These are phyloP conservation scores for Metarhizium robertsii DNA, from an alignment of 2,329 filamentous ascomycete species.

Conservation along the genomic window DNA sequence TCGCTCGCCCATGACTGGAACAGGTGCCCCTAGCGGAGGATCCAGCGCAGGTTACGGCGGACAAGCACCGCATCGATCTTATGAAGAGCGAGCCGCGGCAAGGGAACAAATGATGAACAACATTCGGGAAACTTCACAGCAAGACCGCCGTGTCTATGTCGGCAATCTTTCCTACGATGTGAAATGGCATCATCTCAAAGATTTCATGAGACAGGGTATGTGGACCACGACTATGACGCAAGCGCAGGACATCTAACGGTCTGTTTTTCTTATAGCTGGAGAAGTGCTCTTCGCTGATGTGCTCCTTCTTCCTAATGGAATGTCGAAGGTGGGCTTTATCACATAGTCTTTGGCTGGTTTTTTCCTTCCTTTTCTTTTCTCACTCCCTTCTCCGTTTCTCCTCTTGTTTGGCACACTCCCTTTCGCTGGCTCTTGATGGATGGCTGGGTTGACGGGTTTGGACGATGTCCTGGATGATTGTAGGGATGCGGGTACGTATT, in stretches of 20 bases:
- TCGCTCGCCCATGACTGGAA: slow-evolving; percentile 78
- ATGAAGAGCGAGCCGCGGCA: slow-evolving; percentile 72
- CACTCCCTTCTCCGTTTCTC: slow-evolving; percentile 48
- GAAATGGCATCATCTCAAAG: slow-evolving; percentile 99
- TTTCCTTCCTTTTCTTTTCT: slow-evolving; percentile 49
- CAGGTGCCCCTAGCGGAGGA: slow-evolving; percentile 61
- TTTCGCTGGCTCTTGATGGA: slow-evolving; percentile 63
- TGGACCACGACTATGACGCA: slow-evolving; percentile 5
- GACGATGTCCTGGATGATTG: slow-evolving; percentile 78
- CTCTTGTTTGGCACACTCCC: slow-evolving; percentile 40
- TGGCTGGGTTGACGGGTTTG: slow-evolving; percentile 98
- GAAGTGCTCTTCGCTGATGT: slow-evolving; percentile 99
- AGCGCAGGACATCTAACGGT: not conserved
- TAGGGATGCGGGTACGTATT: slow-evolving; percentile 98
- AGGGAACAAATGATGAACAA: slow-evolving; percentile 96
- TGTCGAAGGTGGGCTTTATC: slow-evolving; percentile 99
- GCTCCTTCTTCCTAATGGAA: slow-evolving; percentile 98
- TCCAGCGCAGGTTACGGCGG: slow-evolving; percentile 57
- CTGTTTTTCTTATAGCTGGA: slow-evolving; percentile 56
- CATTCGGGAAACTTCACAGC: slow-evolving; percentile 88
- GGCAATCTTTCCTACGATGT: slow-evolving; percentile 99
- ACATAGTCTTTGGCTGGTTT: slow-evolving; percentile 72
- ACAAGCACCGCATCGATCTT: slow-evolving; percentile 56
- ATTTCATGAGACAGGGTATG: slow-evolving; percentile 99
- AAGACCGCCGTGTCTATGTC: slow-evolving; percentile 98